A percentile compares a stretch with the other conserved stretches of the same genome.
These are phyloP conservation scores for Cytospora leucostoma DNA, from an alignment of 2,329 filamentous ascomycete genomes.

Conservation along the genomic window DNA sequence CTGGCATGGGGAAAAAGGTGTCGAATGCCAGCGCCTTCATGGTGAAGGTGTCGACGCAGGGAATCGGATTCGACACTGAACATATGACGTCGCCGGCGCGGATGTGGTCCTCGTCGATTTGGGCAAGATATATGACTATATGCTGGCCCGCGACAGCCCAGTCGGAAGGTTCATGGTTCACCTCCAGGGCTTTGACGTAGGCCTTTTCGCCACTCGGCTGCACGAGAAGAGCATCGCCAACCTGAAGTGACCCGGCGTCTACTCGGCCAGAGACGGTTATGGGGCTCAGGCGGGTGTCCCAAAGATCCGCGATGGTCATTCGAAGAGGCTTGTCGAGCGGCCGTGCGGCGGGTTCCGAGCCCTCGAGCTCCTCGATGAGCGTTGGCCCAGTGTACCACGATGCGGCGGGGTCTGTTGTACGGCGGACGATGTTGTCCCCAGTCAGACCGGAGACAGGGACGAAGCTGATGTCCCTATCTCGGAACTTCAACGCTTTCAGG, in stretches of 20 bases:
- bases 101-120: slow-evolving; percentile 83
- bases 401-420: slow-evolving; percentile 55
- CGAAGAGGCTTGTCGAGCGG: slow-evolving; percentile 74
- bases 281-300: slow-evolving; percentile 77
- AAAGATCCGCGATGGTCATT: slow-evolving; percentile 86
- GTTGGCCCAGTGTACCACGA: slow-evolving; percentile 82
- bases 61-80: slow-evolving; percentile 65
- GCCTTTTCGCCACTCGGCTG: slow-evolving; percentile 83
- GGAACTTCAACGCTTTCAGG: slow-evolving; percentile 78
- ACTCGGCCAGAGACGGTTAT: slow-evolving; percentile 85
- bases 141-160: slow-evolving; percentile 96
- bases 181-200: slow-evolving; percentile 77
- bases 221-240: slow-evolving; percentile 76
- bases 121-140: slow-evolving; percentile 76
- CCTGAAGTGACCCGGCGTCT: slow-evolving; percentile 79
- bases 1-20: slow-evolving; percentile 80
- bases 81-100: slow-evolving; percentile 87
- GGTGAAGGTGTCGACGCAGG: slow-evolving; percentile 71
- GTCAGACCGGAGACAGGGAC: slow-evolving; percentile 87
- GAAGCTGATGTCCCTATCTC: slow-evolving; percentile 77
- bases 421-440: slow-evolving; percentile 79
- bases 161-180: slow-evolving; percentile 71
- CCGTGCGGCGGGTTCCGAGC: slow-evolving; percentile 71
- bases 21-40: slow-evolving; percentile 89
- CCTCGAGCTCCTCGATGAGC: slow-evolving; percentile 81